Conservation (phyloP, 2,329 filamentous ascomycete species). For the Magnaporthiopsis rhizophila region DNA sequence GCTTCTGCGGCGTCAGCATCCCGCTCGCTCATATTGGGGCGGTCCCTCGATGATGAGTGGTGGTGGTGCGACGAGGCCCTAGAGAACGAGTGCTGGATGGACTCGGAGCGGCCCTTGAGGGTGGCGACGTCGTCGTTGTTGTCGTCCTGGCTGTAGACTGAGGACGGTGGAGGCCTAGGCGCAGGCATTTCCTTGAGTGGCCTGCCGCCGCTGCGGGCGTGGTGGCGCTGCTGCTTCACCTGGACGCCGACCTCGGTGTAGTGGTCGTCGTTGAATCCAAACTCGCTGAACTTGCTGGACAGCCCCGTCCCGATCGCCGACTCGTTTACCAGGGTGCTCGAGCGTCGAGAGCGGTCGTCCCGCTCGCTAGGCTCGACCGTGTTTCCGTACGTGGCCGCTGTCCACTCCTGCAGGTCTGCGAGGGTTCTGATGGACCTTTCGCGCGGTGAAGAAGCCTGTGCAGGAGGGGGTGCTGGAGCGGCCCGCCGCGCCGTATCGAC, state of each 20-base stretch:
- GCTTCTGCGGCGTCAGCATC: neutral
- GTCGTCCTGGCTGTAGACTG: neutral
- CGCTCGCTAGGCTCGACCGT: too few species aligned
- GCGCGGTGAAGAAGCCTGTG: too few species aligned
- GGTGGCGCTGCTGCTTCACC: neutral
- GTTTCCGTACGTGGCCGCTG: neutral
- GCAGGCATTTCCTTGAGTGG: too few species aligned
- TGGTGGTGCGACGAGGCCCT: too few species aligned
- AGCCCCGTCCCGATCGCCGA: too few species aligned
- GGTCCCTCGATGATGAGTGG: too few species aligned
- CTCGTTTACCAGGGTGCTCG: too few species aligned
- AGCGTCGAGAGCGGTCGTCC: too few species aligned
- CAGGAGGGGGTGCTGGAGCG: too few species aligned
- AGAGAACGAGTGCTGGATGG: too few species aligned
- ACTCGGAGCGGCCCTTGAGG: neutral
- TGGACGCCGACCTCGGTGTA: neutral
- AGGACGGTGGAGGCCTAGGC: neutral
- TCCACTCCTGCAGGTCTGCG: neutral
- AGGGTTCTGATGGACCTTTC: neutral
- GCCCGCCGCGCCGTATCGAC: too few species aligned
- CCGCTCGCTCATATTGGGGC: neutral
- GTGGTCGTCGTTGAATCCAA: neutral
- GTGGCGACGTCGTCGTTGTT: neutral
- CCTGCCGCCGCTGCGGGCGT: too few species aligned
- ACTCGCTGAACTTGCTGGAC: neutral